phyloP scores from a whole-genome alignment of 1,284 basidiomycete species.

The Chalciporus sp. region DNA sequence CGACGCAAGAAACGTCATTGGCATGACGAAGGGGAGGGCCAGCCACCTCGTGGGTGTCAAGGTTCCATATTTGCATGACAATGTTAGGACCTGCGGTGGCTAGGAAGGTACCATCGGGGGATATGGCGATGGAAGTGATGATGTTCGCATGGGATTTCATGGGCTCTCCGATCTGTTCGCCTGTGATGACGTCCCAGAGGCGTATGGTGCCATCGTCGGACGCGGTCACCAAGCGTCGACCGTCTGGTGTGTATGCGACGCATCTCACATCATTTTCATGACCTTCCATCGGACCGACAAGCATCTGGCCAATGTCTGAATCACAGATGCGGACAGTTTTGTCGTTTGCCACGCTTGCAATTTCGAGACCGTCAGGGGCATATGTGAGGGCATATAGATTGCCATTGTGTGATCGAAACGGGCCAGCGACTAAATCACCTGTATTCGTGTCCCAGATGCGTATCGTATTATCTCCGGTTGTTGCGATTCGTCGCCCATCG shows the following conservation, averaged over 20 bases:
- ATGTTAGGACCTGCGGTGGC: constrained; percentile 33
- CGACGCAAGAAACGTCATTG: constrained; percentile 33
- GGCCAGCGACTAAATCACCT: constrained; percentile 27
- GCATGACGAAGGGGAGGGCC: constrained; percentile 29
- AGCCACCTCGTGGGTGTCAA: constrained; percentile 20
- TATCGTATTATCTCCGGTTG: constrained; percentile 36
- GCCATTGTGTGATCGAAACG: constrained; percentile 36
- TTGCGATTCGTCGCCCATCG: constrained; percentile 33
- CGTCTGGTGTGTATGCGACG: constrained; percentile 33
- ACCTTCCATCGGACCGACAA: constrained; percentile 30
- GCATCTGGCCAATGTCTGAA: constrained; percentile 32
- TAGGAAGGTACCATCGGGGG: constrained; percentile 33
- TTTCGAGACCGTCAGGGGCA: constrained; percentile 35
- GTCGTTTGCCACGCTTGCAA: constrained; percentile 36
- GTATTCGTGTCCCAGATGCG: constrained; percentile 36
- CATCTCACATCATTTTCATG: constrained; percentile 33
- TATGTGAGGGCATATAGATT: constrained; percentile 33
- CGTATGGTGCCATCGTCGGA: constrained; percentile 33
- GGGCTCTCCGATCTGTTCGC: constrained; percentile 34
- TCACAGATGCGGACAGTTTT: constrained; percentile 34
- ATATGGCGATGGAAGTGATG: constrained; percentile 34
- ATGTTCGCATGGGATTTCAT: constrained; percentile 32
- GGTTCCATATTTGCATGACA: constrained; percentile 34
- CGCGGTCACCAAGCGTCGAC: constrained; percentile 29
- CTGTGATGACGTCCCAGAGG: constrained; percentile 31